Conservation (phyloP, 495 filamentous ascomycete genomes). For the Penicillium crystallinum region DNA sequence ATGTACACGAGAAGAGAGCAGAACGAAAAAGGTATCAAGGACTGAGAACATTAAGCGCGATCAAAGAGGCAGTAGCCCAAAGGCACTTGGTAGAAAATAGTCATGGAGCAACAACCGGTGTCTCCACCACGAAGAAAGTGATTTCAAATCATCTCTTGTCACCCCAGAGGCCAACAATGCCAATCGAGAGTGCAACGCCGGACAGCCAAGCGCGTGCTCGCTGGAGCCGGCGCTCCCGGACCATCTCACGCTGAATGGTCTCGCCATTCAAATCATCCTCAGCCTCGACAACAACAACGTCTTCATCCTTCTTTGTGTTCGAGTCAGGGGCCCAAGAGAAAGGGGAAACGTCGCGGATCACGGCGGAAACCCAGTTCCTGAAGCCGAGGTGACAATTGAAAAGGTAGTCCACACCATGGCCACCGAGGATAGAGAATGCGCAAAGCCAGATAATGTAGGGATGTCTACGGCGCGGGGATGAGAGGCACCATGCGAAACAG, state of each 20-base stretch:
- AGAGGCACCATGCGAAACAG: slow-evolving; percentile 66
- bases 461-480: slow-evolving; percentile 64
- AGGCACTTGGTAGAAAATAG: not conserved
- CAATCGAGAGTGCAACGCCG: slow-evolving; percentile 65
- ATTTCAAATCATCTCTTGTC: slow-evolving; percentile 48
- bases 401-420: slow-evolving; percentile 53
- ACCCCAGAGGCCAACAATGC: slow-evolving; percentile 83
- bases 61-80: not conserved
- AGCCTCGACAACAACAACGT: slow-evolving; percentile 52
- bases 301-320: slow-evolving; percentile 61
- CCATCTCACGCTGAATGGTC: slow-evolving; percentile 66
- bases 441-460: slow-evolving; percentile 82
- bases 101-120: slow-evolving; percentile 3
- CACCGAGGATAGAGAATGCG: slow-evolving; percentile 48
- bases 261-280: slow-evolving; percentile 72
- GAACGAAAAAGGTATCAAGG: not conserved
- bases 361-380: slow-evolving; percentile 23
- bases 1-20: not conserved
- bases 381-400: slow-evolving; percentile 36
- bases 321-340: slow-evolving; percentile 11
- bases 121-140: not conserved
- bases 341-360: slow-evolving; percentile 24
- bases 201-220: slow-evolving; percentile 54
- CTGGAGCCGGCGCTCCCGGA: slow-evolving; percentile 58
- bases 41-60: not conserved